Base-by-base conservation (phyloP, 768 basidiomycete genomes). In the Termitomyces sp. region DNA sequence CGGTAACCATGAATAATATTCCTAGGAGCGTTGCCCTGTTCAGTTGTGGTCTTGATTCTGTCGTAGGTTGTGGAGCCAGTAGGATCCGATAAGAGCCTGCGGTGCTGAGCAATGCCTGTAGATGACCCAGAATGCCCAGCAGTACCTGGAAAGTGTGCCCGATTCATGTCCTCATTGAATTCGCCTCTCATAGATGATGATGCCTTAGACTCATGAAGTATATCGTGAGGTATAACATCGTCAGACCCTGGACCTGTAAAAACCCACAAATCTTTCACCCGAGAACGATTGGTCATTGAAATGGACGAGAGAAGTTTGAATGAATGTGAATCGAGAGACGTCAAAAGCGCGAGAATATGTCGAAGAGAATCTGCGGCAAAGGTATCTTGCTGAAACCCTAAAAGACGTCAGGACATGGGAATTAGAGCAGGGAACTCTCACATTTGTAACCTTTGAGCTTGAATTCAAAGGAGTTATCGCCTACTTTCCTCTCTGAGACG, bases 381-480 rank as follows among this genome's bases (percentile, higher is more conserved):
- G 0, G 86, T 78, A 57, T 91, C 86, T 66, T 89, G 84, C 68
- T 89, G 83, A 66, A 89, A 90, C 85, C 87, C 88, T 90, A 26
- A 49, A 32, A 59, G 35, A 18, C 14, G 36, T 54, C 22, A 48
- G 52, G 40, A 36, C 16, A 20, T 24, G 63, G 54, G 54, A 61
- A 61, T 61, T 57, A 26, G 47, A 66, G 57, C 61, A 30, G 57
- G 56, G 52, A 61, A 62, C 42, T 32, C 61, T 72, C 67, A 90
- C 90, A 89, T 75, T 80, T 85, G 67, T 91, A 91, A 24, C 89
- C 90, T 64, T 88, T 89, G 53, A 91, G 74, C 70, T 88, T 90
- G 72, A 91, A 91, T 68, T 91, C 89, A 66, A 82, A 91, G 7
- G 84, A 81, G 56, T 81, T 81, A 28, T 86, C 82, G 4, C 81